Conservation (phyloP, 2,329 filamentous ascomycete species). For the Penicillium sp. region DNA sequence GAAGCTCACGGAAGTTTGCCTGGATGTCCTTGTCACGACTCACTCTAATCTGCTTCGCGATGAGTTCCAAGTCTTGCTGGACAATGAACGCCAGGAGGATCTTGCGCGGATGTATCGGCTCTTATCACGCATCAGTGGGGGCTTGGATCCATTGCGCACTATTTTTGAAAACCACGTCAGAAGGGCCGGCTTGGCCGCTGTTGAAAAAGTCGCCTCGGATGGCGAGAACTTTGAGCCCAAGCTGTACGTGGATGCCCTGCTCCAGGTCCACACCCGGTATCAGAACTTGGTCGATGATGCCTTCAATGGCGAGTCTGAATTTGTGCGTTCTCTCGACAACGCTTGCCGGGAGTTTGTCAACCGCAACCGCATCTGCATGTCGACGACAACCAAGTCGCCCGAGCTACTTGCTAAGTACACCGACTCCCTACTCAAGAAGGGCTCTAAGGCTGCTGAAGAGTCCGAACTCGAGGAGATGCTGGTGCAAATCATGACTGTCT, state of each 20-base stretch:
- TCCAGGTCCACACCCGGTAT: conserved; percentile 93
- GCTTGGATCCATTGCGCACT: conserved; percentile 77
- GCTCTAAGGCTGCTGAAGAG: conserved; percentile 86
- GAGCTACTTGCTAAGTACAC: conserved; percentile 94
- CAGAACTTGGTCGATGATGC: conserved; percentile 84
- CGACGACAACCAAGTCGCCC: conserved; percentile 86
- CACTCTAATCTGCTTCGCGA: conserved; percentile 83
- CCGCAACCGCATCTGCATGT: conserved; percentile 91
- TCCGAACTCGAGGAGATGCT: conserved; percentile 85
- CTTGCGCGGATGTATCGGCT: conserved; percentile 95
- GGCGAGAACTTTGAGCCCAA: conserved; percentile 91
- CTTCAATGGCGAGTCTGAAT: conserved; percentile 93
- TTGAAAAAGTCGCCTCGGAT: conserved; percentile 83
- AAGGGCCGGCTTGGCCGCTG: conserved; percentile 79
- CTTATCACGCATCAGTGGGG: conserved; percentile 81
- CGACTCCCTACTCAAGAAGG: conserved; percentile 83
- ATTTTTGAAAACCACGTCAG: conserved; percentile 91
- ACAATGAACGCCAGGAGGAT: conserved; percentile 91
- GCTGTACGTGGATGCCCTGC: conserved; percentile 88
- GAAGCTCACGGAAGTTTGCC: conserved; percentile 78
- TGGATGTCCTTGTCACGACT: conserved; percentile 81
- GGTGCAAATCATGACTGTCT: conserved; percentile 95
- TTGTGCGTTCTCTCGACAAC: conserved; percentile 92
- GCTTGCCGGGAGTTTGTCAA: conserved; percentile 98
- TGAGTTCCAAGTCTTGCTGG: conserved; percentile 89